Conservation (phyloP, 2,329 filamentous ascomycete species). For the Diplocarpon rosae region DNA sequence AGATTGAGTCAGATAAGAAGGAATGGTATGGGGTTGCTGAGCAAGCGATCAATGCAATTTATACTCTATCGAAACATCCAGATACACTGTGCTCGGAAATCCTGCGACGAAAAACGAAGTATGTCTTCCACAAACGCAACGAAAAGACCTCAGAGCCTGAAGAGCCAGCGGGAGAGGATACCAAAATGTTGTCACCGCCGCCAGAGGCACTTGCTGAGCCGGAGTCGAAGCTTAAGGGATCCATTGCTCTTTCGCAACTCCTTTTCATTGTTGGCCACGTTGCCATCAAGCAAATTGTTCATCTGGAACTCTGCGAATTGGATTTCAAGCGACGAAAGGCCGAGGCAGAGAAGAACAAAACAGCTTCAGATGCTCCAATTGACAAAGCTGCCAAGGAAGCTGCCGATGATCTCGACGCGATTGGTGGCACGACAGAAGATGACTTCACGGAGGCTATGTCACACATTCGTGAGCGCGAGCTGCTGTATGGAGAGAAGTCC, state of each 20-base stretch:
- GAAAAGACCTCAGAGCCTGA: slow-evolving; percentile 28
- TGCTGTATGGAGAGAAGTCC: slow-evolving; percentile 72
- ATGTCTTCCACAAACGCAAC: slow-evolving; percentile 49
- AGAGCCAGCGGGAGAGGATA: slow-evolving; percentile 15
- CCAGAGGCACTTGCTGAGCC: slow-evolving; percentile 21
- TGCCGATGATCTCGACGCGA: slow-evolving; percentile 86
- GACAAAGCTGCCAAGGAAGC: slow-evolving; percentile 52
- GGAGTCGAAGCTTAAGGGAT: slow-evolving; percentile 48
- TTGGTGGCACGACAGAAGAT: slow-evolving; percentile 90
- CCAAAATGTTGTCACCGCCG: slow-evolving; percentile 24
- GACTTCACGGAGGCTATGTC: slow-evolving; percentile 83
- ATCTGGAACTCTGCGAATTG: slow-evolving; percentile 91
- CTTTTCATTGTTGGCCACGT: slow-evolving; percentile 94
- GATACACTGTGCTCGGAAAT: slow-evolving; percentile 89
- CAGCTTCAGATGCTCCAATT: slow-evolving; percentile 32
- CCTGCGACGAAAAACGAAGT: slow-evolving; percentile 72
- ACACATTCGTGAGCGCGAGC: slow-evolving; percentile 73
- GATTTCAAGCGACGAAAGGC: slow-evolving; percentile 97
- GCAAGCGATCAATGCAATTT: slow-evolving; percentile 92
- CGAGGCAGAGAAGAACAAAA: slow-evolving; percentile 63
- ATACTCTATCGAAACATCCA: slow-evolving; percentile 85
- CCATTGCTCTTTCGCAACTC: slow-evolving; percentile 74
- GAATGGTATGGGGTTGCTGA: slow-evolving; percentile 96
- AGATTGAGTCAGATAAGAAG: slow-evolving; percentile 78
- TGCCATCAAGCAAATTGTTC: slow-evolving; percentile 97